Evolutionary conservation across 495 filamentous ascomycete species (phyloP).

Genomic region (Clavariopsis aquatica): DNA sequence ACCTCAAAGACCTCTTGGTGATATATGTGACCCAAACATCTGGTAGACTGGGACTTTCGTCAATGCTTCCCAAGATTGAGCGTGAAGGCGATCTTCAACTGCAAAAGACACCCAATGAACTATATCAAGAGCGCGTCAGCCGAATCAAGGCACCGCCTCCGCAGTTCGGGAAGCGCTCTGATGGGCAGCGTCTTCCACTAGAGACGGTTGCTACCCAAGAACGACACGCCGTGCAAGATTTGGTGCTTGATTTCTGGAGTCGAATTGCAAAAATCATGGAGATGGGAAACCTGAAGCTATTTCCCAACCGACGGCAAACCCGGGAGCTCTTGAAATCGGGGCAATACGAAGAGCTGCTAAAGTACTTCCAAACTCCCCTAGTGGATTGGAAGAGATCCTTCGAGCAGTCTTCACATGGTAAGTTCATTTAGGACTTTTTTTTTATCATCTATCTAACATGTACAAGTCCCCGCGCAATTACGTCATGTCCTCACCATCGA

Average conservation of each 20-base stretch:
- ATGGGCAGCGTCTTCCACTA: conserved; percentile 44
- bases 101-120: conserved; percentile 25
- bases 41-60: conserved; percentile 89
- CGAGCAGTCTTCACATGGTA: conserved; percentile 52
- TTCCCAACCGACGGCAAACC: conserved; percentile 79
- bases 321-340: conserved; percentile 83
- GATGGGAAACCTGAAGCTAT: conserved; percentile 77
- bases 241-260: conserved; percentile 89
- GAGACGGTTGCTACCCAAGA: conserved; percentile 39
- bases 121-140: conserved; percentile 34
- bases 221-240: conserved; percentile 60
- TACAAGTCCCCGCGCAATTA: conserved; percentile 69
- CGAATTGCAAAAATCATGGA: conserved; percentile 89
- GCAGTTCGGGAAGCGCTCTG: conserved; percentile 43
- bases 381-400: conserved; percentile 73
- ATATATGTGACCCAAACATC: conserved; percentile 90
- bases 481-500: conserved; percentile 81
- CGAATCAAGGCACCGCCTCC: conserved; percentile 24
- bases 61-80: conserved; percentile 71
- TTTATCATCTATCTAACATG: conserved; percentile 37
- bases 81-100: conserved; percentile 33
- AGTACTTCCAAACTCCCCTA: conserved; percentile 75
- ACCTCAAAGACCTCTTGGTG: conserved; percentile 80
- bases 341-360: conserved; percentile 74
- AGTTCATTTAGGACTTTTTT: conserved; percentile 48